Percentiles rank a stretch among this genome's conserved stretches.
Evolutionary conservation across 176 grass and related monocot genomes (phyloP).

Genomic region (Cenchrus purpureus): DNA sequence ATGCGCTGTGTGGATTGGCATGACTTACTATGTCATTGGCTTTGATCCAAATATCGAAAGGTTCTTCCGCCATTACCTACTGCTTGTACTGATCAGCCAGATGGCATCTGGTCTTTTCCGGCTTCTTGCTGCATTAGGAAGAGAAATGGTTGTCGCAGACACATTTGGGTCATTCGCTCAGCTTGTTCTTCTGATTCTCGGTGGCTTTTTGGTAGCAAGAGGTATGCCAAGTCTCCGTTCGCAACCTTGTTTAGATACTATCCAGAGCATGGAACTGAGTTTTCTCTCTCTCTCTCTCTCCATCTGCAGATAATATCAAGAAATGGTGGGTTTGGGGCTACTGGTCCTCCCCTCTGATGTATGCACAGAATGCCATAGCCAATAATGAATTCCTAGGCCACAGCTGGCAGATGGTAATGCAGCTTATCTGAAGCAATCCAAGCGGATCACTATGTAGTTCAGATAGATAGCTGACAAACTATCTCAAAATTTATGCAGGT

Average conservation of each 20-base stretch:
- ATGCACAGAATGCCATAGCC: conserved; percentile 90
- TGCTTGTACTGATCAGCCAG: conserved; percentile 91
- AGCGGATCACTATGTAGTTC: background rate
- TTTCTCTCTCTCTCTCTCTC: conserved; percentile 12
- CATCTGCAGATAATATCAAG: conserved; percentile 83
- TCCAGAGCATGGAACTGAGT: conserved; percentile 30
- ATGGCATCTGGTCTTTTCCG: conserved; percentile 93
- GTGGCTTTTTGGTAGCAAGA: conserved; percentile 89
- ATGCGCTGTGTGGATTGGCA: conserved; percentile 79
- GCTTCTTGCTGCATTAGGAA: conserved; percentile 84
- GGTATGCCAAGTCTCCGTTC: conserved; percentile 51
- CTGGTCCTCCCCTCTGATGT: conserved; percentile 94
- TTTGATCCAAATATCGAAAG: conserved; percentile 87
- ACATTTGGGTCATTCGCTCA: conserved; percentile 94
- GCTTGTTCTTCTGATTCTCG: conserved; percentile 92
- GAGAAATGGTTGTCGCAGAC: conserved; percentile 97
- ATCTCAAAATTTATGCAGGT: conserved; percentile 39
- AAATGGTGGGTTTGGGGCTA: conserved; percentile 99
- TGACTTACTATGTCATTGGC: conserved; percentile 96
- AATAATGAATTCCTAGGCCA: conserved; percentile 92
- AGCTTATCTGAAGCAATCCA: conserved; percentile 1
- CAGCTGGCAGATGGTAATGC: conserved; percentile 73
- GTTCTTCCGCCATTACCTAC: conserved; percentile 90
- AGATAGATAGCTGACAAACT: conserved; percentile 20
- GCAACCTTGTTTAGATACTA: background rate